phyloP scores from a whole-genome alignment of 2,329 filamentous ascomycete genomes.

The Trichoderma arundinaceum region DNA sequence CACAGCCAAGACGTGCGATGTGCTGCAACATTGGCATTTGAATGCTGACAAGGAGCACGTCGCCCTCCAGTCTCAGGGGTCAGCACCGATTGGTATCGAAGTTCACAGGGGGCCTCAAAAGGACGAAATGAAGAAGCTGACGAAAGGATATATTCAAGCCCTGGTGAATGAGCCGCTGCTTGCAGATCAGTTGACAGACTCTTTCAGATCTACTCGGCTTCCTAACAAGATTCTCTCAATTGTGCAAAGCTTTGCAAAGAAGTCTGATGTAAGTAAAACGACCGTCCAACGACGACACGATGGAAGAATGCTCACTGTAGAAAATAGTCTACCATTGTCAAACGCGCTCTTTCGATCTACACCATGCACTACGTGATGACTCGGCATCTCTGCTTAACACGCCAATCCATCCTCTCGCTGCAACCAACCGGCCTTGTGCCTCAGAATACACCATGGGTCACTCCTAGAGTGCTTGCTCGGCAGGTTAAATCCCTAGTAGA shows the following conservation, averaged over 20 bases:
- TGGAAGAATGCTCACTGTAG: neutral
- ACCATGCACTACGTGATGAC: slow-evolving; percentile 64
- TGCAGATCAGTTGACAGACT: slow-evolving; percentile 57
- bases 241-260: slow-evolving; percentile 54
- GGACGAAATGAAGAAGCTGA: slow-evolving; percentile 53
- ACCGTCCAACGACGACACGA: neutral
- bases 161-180: slow-evolving; percentile 56
- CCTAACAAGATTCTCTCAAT: slow-evolving; percentile 55
- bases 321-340: slow-evolving; percentile 55
- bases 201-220: slow-evolving; percentile 51
- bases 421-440: slow-evolving; percentile 51
- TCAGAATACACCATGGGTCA: slow-evolving; percentile 53
- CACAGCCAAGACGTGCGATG: slow-evolving; percentile 54
- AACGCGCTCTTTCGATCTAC: slow-evolving; percentile 60
- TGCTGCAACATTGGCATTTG: slow-evolving; percentile 59
- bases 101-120: slow-evolving; percentile 48
- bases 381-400: slow-evolving; percentile 59
- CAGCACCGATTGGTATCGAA: slow-evolving; percentile 60
- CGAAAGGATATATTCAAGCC: slow-evolving; percentile 56
- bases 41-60: slow-evolving; percentile 46
- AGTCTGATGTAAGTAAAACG: slow-evolving; percentile 49
- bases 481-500: slow-evolving; percentile 64
- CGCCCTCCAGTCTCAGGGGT: slow-evolving; percentile 49
- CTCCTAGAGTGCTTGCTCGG: slow-evolving; percentile 60
- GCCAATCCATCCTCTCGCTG: slow-evolving; percentile 50